Base-by-base conservation (phyloP, 345 rosid species). In the Camelina neglecta region DNA sequence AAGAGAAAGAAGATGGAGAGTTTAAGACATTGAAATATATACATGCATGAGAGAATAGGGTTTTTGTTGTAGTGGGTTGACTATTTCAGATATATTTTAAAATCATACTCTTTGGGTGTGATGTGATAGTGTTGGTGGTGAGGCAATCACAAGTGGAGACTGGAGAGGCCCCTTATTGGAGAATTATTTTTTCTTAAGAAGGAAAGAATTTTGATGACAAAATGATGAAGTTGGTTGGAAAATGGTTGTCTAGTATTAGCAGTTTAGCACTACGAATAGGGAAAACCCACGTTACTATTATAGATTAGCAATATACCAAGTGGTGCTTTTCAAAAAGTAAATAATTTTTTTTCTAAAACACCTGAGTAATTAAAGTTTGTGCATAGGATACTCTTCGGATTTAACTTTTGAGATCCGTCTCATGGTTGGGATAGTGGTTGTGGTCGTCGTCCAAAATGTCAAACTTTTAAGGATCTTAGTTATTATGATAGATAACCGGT, bases 181-280 rank as follows among this genome's bases (percentile, higher is more conserved):
- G 80, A 24, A 68, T 38, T 24, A n/a, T 1, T 20, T 20, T 49
- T 29, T 49, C 26, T 48, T 24, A 65, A 74, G 60, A 48, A 74
- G 59, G 66, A 58, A 74, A 66, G 60, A 50, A 57, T 57, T 66
- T 41, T 8, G 42, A 61, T 60, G 79, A 33, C 11, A 60, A 68
- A 75, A 69, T 75, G 75, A 69, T 76, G 59, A 55, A 44, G 26
- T 24, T 76, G 20, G 65, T 76, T 76, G 75, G 69, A 56, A 61
- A 55, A 20, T 44, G 24, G 16, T 36, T 44, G 49, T 53, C 31
- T 69, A 69, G 69, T 76, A 53, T 54, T 69, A 15, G 31, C 71
- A 62, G 45, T 76, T 54, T 69, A 15, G 31, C 71, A 62, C 53
- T 76, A 69, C 33, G 60, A 76, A 76, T 63, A 63, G 65, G 65